Evolutionary conservation across 108 stramenopile genomes (phyloP), one percentile per base, ranked within the genome.

Genomic region (Craspedostauros australis): DNA sequence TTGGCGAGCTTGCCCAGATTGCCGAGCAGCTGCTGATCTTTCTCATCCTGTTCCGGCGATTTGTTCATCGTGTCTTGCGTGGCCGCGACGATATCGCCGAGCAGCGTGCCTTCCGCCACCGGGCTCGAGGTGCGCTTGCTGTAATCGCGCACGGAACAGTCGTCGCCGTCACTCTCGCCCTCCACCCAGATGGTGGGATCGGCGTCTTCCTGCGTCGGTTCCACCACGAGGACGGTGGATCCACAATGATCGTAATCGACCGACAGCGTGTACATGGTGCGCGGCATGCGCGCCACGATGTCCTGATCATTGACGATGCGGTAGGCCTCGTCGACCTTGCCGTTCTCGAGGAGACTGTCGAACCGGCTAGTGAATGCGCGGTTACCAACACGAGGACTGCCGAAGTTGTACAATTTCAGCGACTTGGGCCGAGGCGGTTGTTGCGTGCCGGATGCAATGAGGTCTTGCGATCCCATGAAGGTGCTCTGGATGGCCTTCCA

Each of bases 161-260:
- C 28, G 46, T 76, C 79, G 31, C 33, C 59, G 34, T 83, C 77
- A 12, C 54, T 66, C 68, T 86, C 79, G 0, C 86, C 86, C 54
- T 86, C 84, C 21, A 86, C 62, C 86, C 91, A 87, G 1, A 85
- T 26, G 23, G 67, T 25, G 9, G 52, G 52, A 22, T 45, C 60
- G 37, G 15, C 37, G 26, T 50, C 24, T n/a, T 44, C 55, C 30
- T 72, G 19, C 12, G 22, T 54, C 8, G 63, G 60, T 19, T 64
- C 38, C 32, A 68, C 71, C 30, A 92, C 68, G 23, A 92, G 39
- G 4, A 79, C 86, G 2, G 91, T 92, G 0, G 66, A 49, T 0
- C 86, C 91, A 34, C 81, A 83, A 53, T 92, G 91, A 43, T 92
- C 86, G 50, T 92, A 92, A 0, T 80, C 77, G 33, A 92, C 70